phyloP scores from a whole-genome alignment of 2,329 filamentous ascomycete species.

The Verticillium longisporum region DNA sequence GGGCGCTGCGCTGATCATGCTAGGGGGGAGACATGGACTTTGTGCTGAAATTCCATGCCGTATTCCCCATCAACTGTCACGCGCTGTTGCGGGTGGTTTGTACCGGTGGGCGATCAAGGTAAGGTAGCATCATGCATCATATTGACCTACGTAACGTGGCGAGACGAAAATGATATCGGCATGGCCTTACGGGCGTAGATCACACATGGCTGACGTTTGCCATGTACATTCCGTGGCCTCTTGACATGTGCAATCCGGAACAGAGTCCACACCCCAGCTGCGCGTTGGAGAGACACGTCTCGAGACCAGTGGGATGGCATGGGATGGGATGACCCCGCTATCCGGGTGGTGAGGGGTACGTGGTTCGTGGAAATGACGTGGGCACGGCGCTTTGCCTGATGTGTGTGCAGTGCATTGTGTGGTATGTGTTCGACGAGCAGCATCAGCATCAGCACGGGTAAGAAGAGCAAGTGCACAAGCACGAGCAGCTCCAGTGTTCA shows the following conservation, averaged over 20 bases:
- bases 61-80: neutral
- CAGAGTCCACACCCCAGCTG: no score
- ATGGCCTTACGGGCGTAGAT: neutral
- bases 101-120: neutral
- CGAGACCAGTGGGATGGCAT: neutral
- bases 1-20: neutral
- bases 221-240: no score
- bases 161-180: no score
- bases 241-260: no score
- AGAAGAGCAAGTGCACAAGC: neutral
- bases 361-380: neutral
- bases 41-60: neutral
- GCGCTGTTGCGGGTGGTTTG: neutral
- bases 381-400: neutral
- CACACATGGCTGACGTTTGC: neutral
- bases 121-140: neutral
- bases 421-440: no score
- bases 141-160: no score
- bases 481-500: neutral
- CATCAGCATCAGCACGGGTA: no score
- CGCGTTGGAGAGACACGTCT: neutral
- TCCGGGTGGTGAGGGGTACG: neutral
- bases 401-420: neutral
- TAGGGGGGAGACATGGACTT: neutral
- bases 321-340: neutral